These are phyloP conservation scores for Neonothopanus nambi DNA, from an alignment of 1,284 basidiomycete genomes.

Conservation along the genomic window DNA sequence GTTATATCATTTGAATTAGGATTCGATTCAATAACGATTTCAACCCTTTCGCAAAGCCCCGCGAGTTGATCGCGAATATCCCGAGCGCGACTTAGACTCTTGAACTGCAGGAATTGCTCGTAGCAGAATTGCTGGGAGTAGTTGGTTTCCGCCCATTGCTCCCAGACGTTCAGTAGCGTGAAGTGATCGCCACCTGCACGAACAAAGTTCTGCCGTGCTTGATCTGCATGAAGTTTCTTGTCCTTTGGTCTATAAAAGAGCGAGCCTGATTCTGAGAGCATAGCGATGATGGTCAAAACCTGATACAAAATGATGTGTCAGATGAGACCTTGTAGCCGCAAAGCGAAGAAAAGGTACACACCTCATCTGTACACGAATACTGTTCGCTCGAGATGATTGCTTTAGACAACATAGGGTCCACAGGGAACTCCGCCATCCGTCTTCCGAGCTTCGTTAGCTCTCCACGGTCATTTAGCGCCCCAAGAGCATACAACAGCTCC, in stretches of 20 bases:
- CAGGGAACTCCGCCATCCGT: conserved; percentile 98
- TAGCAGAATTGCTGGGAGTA: conserved; percentile 95
- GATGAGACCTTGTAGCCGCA: neutral
- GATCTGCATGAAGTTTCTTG: conserved; percentile 93
- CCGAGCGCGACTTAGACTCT: conserved; percentile 89
- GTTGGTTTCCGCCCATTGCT: conserved; percentile 97
- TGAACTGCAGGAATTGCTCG: conserved; percentile 97
- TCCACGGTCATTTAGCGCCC: conserved; percentile 94
- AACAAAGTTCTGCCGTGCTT: conserved; percentile 95
- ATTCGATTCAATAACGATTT: conserved; percentile 86
- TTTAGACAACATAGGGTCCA: conserved; percentile 97
- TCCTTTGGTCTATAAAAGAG: conserved; percentile 98
- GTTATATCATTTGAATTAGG: conserved; percentile 91
- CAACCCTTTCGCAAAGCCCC: conserved; percentile 93
- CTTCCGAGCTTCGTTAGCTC: conserved; percentile 95
- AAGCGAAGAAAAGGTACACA: conserved; percentile 35
- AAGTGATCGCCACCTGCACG: conserved; percentile 98
- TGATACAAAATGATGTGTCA: conserved; percentile 29
- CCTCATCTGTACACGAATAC: conserved; percentile 96
- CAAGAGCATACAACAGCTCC: conserved; percentile 92
- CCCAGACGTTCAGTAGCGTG: conserved; percentile 95
- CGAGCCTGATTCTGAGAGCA: conserved; percentile 95
- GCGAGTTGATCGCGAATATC: conserved; percentile 97
- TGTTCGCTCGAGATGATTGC: conserved; percentile 94
- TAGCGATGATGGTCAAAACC: conserved; percentile 95